phyloP scores from a whole-genome alignment of 768 basidiomycete species.

The Baorangia bicolor region DNA sequence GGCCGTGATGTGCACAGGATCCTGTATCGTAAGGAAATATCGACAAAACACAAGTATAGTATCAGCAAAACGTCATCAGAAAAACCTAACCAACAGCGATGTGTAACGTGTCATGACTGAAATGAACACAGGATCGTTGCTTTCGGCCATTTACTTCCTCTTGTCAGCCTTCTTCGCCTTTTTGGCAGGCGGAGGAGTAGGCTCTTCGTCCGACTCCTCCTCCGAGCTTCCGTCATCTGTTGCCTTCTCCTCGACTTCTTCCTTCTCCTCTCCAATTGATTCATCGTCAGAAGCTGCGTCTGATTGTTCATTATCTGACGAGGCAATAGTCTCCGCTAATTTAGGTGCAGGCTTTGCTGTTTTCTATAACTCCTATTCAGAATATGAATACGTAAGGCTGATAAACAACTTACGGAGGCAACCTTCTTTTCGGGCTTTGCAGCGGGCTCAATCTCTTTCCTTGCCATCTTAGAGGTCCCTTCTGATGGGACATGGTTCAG shows the following conservation, averaged over 20 bases:
- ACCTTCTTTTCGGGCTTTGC: slow-evolving; percentile 29
- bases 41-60: slow-evolving; percentile 28
- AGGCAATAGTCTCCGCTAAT: slow-evolving; percentile 23
- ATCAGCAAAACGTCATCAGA: slow-evolving; percentile 14
- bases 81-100: slow-evolving; percentile 3
- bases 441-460: slow-evolving; percentile 27
- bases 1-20: neutral
- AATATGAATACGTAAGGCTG: slow-evolving; percentile 5
- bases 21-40: slow-evolving; percentile 28
- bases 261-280: slow-evolving; percentile 26
- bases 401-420: slow-evolving; percentile 18
- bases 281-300: slow-evolving; percentile 28
- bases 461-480: slow-evolving; percentile 37
- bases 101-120: slow-evolving; percentile 1
- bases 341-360: slow-evolving; percentile 23
- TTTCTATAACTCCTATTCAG: slow-evolving; percentile 28
- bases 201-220: slow-evolving; percentile 28
- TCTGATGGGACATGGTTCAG: slow-evolving; percentile 49
- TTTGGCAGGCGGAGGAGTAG: slow-evolving; percentile 31
- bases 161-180: slow-evolving; percentile 29
- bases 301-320: slow-evolving; percentile 32
- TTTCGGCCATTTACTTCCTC: slow-evolving; percentile 20
- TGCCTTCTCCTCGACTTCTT: slow-evolving; percentile 15
- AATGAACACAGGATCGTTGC: slow-evolving; percentile 8
- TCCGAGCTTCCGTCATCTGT: slow-evolving; percentile 25